These are phyloP conservation scores for Colletotrichum horii DNA, from an alignment of 2,329 filamentous ascomycete genomes.

Conservation along the genomic window DNA sequence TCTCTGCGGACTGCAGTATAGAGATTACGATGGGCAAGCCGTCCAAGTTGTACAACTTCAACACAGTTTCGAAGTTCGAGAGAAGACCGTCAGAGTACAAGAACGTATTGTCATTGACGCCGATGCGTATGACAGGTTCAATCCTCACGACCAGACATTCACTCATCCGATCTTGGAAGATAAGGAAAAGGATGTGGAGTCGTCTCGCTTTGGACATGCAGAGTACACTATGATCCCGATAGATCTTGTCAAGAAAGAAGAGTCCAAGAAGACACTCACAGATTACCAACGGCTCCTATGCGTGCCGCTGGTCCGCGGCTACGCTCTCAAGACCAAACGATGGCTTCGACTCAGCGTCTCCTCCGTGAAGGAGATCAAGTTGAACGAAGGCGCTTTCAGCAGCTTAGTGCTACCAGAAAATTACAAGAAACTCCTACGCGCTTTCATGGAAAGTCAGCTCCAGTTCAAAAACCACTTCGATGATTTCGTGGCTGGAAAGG, in stretches of 20 bases:
- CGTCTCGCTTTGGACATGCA: background rate
- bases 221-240: background rate
- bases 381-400: conserved; percentile 52
- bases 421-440: conserved; percentile 54
- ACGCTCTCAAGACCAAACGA: conserved; percentile 28
- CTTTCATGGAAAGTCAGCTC: conserved; percentile 51
- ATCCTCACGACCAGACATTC: background rate
- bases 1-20: background rate
- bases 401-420: conserved; percentile 51
- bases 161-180: conserved; percentile 35
- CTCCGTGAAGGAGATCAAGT: conserved; percentile 45
- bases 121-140: conserved; percentile 16
- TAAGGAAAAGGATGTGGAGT: background rate
- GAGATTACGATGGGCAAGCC: background rate
- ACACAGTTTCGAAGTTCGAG: background rate
- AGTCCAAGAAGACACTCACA: background rate
- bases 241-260: background rate
- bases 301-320: conserved; percentile 40
- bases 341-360: conserved; percentile 47
- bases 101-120: conserved; percentile 7
- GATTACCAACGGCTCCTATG: conserved; percentile 40
- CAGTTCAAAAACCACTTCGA: conserved; percentile 46
- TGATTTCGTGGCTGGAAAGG: conserved; percentile 30
- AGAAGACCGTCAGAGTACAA: background rate
- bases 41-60: background rate